A percentile compares a stretch with the other conserved stretches of the same genome.
phyloP scores from a whole-genome alignment of 345 rosid species.

The Clarkia xantiana region DNA sequence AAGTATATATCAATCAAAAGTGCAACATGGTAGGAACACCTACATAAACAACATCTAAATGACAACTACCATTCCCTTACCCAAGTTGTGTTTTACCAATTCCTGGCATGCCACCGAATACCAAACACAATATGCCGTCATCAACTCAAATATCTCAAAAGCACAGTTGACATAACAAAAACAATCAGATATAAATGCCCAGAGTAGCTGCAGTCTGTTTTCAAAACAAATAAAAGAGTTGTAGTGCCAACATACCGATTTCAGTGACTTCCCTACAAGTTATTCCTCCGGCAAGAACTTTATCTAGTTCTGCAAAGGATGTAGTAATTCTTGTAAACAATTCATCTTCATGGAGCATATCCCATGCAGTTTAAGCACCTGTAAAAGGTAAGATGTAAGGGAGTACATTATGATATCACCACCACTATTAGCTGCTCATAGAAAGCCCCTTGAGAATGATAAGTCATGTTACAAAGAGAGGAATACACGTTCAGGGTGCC shows the following conservation, averaged over 20 bases:
- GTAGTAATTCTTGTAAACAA: slow-evolving; percentile 56
- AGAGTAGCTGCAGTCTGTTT: neutral
- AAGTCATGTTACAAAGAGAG: too few relatives aligned
- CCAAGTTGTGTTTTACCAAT: slow-evolving; percentile 96
- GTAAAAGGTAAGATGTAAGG: neutral
- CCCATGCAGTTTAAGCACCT: slow-evolving; percentile 94
- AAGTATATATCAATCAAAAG: slow-evolving; percentile 10
- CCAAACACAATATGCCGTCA: neutral
- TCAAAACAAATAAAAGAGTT: neutral
- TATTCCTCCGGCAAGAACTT: slow-evolving; percentile 78
- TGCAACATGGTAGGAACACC: neutral
- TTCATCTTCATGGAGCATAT: slow-evolving; percentile 64
- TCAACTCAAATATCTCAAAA: neutral
- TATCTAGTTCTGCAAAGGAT: slow-evolving; percentile 67
- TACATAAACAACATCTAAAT: slow-evolving; percentile 9
- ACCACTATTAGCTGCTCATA: too few relatives aligned
- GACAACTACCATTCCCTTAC: slow-evolving; percentile 17
- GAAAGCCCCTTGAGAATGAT: too few relatives aligned
- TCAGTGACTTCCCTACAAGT: slow-evolving; percentile 89
- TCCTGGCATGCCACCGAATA: slow-evolving; percentile 72
- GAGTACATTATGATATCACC: too few relatives aligned
- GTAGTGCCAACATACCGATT: slow-evolving; percentile 35
- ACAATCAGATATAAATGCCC: neutral
- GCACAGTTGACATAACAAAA: neutral
- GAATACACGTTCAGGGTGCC: too few relatives aligned